These are phyloP conservation scores for Acmispon strigosus DNA, from an alignment of 306 rosid species.

Conservation along the genomic window DNA sequence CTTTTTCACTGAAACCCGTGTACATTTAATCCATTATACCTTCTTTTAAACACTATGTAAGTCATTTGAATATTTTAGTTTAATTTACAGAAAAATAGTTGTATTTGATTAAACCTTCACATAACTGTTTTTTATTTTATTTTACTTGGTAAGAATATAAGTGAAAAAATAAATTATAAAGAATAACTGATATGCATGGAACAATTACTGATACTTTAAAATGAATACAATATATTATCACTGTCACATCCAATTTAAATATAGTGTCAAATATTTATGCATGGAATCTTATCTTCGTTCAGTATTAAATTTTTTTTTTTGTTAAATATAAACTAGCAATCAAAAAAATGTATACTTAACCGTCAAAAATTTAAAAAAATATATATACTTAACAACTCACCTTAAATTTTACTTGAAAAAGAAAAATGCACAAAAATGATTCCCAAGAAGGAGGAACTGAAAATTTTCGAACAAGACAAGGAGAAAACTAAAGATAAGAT, in stretches of 20 bases:
- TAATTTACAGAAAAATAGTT: no score
- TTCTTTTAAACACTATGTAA: no score
- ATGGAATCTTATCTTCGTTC: background rate
- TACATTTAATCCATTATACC: background rate
- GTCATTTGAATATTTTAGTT: background rate
- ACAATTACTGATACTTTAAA: no score
- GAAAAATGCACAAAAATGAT: background rate
- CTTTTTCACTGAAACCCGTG: constrained; percentile 30
- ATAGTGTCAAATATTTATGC: background rate
- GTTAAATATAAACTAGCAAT: background rate
- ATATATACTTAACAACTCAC: background rate
- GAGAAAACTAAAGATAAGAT: background rate
- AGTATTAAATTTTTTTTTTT: background rate
- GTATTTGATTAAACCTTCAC: no score
- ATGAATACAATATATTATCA: background rate
- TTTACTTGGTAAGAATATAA: no score
- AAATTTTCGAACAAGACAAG: no score
- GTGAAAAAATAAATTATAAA: no score
- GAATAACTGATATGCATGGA: no score
- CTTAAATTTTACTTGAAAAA: background rate
- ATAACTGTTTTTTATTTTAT: no score
- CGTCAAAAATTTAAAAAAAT: no score
- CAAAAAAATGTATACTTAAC: no score
- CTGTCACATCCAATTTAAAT: background rate
- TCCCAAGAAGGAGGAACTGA: background rate